Base-by-base conservation (phyloP, 129 eudicot genomes). In the Chrysanthemum lavandulifolium region DNA sequence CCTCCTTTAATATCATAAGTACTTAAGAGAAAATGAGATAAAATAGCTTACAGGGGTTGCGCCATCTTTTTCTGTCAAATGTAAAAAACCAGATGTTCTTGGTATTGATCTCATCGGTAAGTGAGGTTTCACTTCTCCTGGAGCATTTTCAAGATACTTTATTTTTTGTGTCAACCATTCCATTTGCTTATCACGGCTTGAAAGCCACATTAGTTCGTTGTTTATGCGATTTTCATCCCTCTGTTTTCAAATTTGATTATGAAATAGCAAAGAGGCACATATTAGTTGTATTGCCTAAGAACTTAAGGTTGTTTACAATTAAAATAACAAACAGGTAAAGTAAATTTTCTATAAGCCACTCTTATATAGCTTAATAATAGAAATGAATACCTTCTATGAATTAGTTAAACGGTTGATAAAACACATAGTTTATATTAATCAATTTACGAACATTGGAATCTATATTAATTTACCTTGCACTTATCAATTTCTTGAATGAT, bases 401-500 rank as follows among this genome's bases (percentile, higher is more conserved):
- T 54, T 14, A 5, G 33, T 27, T 3, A 18, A 29, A 3, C 5
- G 43, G 43, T 33, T 50, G 27, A 7, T 19, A 49, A 48, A 13
- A 14, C 47, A 33, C 6, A 14, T n/a, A 29, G 50, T 4, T 29
- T n/a, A 68, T 68, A 13, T 50, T 19, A 64, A 64, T 13, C n/a
- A 23, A 64, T 36, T 50, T 25, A 25, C 2, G 16, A 55, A 23
- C 5, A 61, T 1, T 58, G 6, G 23, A 23, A 8, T 71, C 27
- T 16, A 60, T 15, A 60, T 27, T 2, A 27, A 27, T 12, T 72
- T 59, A 72, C 76, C 76, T 72, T 48, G 2, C n/a, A 59, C 27
- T 43, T 61, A 60, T 62, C n/a, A 10, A 72, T 72, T 60, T 72
- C 60, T 23, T 72, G 76, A 72, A 59, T 13, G 68, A 60, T 72